Conservation (phyloP, 192 early-diverging fungal genomes). For the Cladochytrium replicatum region DNA sequence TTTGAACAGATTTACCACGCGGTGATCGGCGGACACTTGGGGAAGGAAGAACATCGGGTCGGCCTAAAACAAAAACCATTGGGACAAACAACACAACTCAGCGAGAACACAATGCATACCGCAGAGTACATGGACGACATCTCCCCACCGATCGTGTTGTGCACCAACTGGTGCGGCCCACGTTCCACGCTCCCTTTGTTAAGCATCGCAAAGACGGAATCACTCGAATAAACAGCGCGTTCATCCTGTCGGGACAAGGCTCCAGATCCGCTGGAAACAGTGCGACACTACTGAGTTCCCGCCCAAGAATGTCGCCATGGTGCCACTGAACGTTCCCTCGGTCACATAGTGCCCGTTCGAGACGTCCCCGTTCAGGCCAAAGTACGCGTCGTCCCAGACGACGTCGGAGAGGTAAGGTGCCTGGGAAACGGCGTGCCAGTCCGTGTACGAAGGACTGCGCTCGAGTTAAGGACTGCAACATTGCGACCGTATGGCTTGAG, state of each 20-base stretch:
- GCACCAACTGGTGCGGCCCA: conserved; percentile 21
- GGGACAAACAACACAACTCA: too few relatives aligned
- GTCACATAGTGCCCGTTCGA: conserved; percentile 4
- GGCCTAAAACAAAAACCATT: too few relatives aligned
- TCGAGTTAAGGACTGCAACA: too few relatives aligned
- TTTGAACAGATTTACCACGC: too few relatives aligned
- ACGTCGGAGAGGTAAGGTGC: conserved; percentile 29
- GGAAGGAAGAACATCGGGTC: conserved; percentile 59
- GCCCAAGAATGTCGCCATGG: not conserved
- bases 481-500: too few relatives aligned
- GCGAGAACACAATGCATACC: too few relatives aligned
- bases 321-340: conserved; percentile 1
- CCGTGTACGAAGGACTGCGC: conserved; percentile 54
- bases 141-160: conserved; percentile 40
- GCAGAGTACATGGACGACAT: conserved; percentile 44
- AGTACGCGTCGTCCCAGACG: not conserved
- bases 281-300: too few relatives aligned
- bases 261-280: too few relatives aligned
- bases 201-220: not conserved
- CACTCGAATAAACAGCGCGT: not conserved
- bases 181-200: conserved; percentile 23
- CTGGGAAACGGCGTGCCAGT: conserved; percentile 46
- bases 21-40: conserved; percentile 52
- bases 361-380: too few relatives aligned
- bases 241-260: too few relatives aligned